Base-by-base conservation (phyloP, 495 filamentous ascomycete species). In the Podospora didyma region DNA sequence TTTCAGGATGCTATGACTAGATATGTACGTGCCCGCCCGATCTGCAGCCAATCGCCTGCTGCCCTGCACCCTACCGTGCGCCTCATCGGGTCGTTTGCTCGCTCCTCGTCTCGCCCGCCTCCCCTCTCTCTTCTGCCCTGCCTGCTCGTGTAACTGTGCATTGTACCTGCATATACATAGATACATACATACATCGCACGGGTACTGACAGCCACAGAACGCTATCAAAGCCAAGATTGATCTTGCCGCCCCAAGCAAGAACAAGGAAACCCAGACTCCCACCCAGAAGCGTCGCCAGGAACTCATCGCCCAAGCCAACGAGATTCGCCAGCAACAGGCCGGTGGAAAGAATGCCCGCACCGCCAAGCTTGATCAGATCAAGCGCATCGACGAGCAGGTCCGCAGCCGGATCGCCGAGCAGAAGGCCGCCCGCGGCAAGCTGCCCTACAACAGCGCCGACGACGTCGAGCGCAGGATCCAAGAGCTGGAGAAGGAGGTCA, bases 151-250 rank as follows among this genome's bases (percentile, higher is more conserved):
- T 42, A 17, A 42, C 39, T 17, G 39, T 17, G 39, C 39, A 42
- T 14, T 7, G 4, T 12, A 14, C 39, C 5, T 16, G 39, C 1
- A 42, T 42, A n/a, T n/a, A n/a, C n/a, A n/a, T n/a, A n/a, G n/a
- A n/a, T n/a, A n/a, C n/a, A n/a, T n/a, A n/a, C n/a, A n/a, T n/a
- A n/a, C n/a, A n/a, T n/a, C n/a, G n/a, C n/a, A n/a, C n/a, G n/a
- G n/a, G n/a, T n/a, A 42, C 12, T 42, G 39, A 42, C n/a, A 2
- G 39, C 50, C 20, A 7, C 60, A 98, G 93, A 91, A 88, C 68
- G 82, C 83, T 58, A 76, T 93, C 71, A 91, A 89, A 73, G 81
- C 85, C 63, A 96, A 96, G 73, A 78, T 97, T 62, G 90, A 96
- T 46, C 72, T 80, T 46, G 88, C 87, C 51, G 80, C 86, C 58